These are phyloP conservation scores for Periconia digitata DNA, from an alignment of 2,329 filamentous ascomycete species.

Conservation along the genomic window DNA sequence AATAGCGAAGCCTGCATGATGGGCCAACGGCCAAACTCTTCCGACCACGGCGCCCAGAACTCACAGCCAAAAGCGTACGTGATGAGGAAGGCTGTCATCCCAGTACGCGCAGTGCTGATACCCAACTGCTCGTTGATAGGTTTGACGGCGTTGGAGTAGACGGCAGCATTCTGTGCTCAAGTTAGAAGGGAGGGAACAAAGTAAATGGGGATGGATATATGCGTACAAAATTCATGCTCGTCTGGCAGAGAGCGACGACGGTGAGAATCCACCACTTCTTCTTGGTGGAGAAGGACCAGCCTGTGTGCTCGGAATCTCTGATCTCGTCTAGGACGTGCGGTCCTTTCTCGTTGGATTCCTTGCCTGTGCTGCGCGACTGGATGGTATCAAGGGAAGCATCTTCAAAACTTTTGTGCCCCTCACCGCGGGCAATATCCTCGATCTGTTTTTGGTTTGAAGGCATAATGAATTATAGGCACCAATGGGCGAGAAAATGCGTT, in stretches of 20 bases:
- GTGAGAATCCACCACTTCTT: slow-evolving; percentile 55
- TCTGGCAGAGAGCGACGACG: slow-evolving; percentile 55
- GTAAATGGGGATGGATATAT: slow-evolving; percentile 36
- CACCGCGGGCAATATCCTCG: too few species aligned
- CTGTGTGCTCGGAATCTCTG: slow-evolving; percentile 38
- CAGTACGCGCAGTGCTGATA: slow-evolving; percentile 14
- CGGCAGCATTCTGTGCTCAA: slow-evolving; percentile 46
- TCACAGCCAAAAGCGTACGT: slow-evolving; percentile 82
- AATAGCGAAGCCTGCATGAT: slow-evolving; percentile 71
- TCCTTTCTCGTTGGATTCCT: not conserved
- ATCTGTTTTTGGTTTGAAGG: too few species aligned
- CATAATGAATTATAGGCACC: too few species aligned
- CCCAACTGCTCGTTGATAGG: slow-evolving; percentile 61
- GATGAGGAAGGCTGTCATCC: slow-evolving; percentile 43
- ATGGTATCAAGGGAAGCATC: too few species aligned
- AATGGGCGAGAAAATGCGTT: too few species aligned
- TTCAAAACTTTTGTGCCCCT: too few species aligned
- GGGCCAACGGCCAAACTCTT: slow-evolving; percentile 76
- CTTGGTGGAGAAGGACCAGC: slow-evolving; percentile 46
- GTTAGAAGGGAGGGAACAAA: slow-evolving; percentile 41
- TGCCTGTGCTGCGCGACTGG: too few species aligned
- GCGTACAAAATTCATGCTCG: slow-evolving; percentile 44
- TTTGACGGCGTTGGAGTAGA: slow-evolving; percentile 54
- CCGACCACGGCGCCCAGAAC: slow-evolving; percentile 76
- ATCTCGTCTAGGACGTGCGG: slow-evolving; percentile 11